These are phyloP conservation scores for Tilletia walkeri DNA, from an alignment of 1,284 basidiomycete species.

Conservation along the genomic window DNA sequence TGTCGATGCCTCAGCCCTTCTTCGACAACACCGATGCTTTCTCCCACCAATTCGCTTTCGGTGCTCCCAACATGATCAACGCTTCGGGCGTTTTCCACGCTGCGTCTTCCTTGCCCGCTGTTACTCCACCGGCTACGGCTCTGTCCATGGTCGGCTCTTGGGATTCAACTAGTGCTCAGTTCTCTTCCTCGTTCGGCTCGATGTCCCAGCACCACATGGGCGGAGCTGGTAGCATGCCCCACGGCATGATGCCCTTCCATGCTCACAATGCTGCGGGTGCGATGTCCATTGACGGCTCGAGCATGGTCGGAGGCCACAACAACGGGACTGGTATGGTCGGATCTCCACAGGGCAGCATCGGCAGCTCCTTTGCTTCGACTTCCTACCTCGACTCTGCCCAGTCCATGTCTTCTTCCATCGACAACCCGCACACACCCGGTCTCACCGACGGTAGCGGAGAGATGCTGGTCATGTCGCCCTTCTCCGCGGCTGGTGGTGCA, in stretches of 20 bases:
- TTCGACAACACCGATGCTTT: background rate
- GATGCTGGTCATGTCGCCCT: background rate
- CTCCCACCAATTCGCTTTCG: background rate
- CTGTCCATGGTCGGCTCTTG: background rate
- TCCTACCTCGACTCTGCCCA: background rate
- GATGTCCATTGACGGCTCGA: background rate
- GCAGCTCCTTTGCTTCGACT: background rate
- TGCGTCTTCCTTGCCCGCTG: background rate
- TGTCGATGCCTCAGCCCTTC: background rate
- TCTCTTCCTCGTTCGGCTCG: background rate
- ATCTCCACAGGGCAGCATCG: background rate
- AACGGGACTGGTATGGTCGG: background rate
- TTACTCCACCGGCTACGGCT: background rate
- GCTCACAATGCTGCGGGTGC: background rate
- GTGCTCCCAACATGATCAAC: constrained; percentile 5
- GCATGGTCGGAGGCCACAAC: background rate
- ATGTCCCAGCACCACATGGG: too few species aligned
- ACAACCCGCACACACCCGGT: background rate
- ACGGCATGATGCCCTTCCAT: background rate
- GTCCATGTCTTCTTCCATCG: background rate
- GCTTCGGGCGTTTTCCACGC: constrained; percentile 5
- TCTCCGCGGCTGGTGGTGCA: background rate
- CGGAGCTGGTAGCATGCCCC: background rate
- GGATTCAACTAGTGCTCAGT: background rate
- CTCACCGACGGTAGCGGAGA: background rate